These are phyloP conservation scores for Trypanosoma theileri DNA, from an alignment of 208 protist species.

Conservation along the genomic window DNA sequence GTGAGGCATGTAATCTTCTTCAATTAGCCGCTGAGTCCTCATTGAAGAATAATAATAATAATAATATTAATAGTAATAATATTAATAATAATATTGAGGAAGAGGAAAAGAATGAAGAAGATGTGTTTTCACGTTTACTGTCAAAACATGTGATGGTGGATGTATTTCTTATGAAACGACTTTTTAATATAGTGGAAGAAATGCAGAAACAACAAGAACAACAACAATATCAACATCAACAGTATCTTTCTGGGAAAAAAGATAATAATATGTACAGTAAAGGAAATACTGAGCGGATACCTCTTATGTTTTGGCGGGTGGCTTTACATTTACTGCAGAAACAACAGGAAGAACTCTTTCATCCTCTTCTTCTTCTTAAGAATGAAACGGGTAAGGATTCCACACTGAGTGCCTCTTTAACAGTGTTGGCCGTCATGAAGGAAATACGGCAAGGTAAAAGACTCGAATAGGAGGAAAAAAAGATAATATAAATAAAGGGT, in stretches of 20 bases:
- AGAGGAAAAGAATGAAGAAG: not conserved
- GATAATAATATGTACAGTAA: not conserved
- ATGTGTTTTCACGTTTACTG: slow-evolving; percentile 5
- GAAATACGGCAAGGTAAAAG: slow-evolving; percentile 5
- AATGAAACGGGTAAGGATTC: not conserved
- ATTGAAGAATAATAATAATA: not conserved
- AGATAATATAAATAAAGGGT: not conserved
- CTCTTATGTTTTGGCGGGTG: slow-evolving; percentile 16
- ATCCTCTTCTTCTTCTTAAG: not conserved
- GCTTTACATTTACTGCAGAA: slow-evolving; percentile 17
- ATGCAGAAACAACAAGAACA: not conserved
- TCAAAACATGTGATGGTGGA: slow-evolving; percentile 26
- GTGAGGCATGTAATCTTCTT: slow-evolving; percentile 4
- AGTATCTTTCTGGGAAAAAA: too few species aligned
- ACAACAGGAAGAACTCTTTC: slow-evolving; percentile 12
- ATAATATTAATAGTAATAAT: not conserved
- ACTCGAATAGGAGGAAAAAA: not conserved
- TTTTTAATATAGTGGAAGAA: slow-evolving; percentile 9
- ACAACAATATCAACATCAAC: not conserved
- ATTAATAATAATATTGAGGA: slow-evolving; percentile 9
- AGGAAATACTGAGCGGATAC: not conserved
- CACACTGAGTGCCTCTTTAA: not conserved
- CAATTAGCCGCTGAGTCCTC: not conserved
- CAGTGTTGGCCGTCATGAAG: slow-evolving; percentile 16
- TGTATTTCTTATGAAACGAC: slow-evolving; percentile 21